Evolutionary conservation across 2,329 filamentous ascomycete genomes (phyloP).

Genomic region (Alternaria sp.): DNA sequence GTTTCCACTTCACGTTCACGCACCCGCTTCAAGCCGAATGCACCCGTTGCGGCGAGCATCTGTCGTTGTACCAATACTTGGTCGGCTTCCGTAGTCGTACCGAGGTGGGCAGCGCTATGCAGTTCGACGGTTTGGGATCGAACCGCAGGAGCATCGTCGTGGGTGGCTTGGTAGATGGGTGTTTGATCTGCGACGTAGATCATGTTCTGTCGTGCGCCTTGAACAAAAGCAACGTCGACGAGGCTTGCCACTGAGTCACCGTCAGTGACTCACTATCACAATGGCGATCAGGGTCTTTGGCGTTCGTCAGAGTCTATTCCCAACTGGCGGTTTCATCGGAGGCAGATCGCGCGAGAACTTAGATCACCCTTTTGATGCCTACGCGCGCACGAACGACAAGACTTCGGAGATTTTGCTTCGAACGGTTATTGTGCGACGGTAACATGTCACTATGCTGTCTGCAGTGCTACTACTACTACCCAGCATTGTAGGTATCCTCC

Average conservation of each 20-base stretch:
- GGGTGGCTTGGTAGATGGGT: neutral
- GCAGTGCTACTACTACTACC: neutral
- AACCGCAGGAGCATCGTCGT: neutral
- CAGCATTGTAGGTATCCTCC: slow-evolving; percentile 1
- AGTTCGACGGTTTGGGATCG: neutral
- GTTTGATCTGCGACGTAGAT: neutral
- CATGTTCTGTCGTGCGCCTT: neutral
- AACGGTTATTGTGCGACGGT: slow-evolving; percentile 4
- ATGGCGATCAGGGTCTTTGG: neutral
- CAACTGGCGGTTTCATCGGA: neutral
- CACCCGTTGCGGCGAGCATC: neutral
- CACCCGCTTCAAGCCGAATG: neutral
- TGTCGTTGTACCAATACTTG: slow-evolving; percentile 14
- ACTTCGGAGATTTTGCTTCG: neutral
- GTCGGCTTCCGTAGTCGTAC: neutral
- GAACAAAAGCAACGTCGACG: neutral
- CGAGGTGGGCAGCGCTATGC: neutral
- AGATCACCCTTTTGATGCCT: neutral
- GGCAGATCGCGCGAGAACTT: neutral
- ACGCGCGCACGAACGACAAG: neutral
- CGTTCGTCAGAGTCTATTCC: neutral
- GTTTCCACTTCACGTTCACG: slow-evolving; percentile 1
- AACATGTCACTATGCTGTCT: neutral
- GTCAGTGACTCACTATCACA: neutral
- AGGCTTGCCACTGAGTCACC: neutral